Percentiles rank a stretch among this genome's conserved stretches.
These are phyloP conservation scores for Podospora sp. DNA, from an alignment of 495 filamentous ascomycete genomes.

Conservation along the genomic window DNA sequence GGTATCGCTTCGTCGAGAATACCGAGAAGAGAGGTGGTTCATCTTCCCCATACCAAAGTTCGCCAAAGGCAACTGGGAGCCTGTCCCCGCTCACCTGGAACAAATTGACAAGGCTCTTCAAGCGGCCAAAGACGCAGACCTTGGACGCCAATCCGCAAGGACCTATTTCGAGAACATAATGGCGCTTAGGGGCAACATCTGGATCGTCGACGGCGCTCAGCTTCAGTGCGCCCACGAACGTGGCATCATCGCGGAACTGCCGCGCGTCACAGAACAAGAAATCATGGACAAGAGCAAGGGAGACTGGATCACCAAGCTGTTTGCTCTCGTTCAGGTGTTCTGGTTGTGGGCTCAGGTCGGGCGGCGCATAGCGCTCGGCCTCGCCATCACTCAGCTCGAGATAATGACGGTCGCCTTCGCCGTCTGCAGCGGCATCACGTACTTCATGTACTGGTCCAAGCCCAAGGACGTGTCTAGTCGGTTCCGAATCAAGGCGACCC, in stretches of 20 bases:
- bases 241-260: conserved; percentile 23
- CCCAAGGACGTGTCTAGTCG: conserved; percentile 1
- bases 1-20: too few species aligned
- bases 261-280: background rate
- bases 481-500: background rate
- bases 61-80: too few species aligned
- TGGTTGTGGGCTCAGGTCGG: background rate
- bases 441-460: background rate
- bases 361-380: background rate
- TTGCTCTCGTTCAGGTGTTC: background rate
- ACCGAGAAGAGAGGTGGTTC: too few species aligned
- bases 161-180: conserved; percentile 1
- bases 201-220: conserved; percentile 16
- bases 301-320: background rate
- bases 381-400: conserved; percentile 2
- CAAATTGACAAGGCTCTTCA: too few species aligned
- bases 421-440: background rate
- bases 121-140: background rate
- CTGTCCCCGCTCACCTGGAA: too few species aligned
- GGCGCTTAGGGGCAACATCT: conserved; percentile 9
- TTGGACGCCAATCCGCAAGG: conserved; percentile 2
- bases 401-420: background rate
- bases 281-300: conserved; percentile 2
- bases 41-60: too few species aligned
- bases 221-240: conserved; percentile 13